phyloP scores from a whole-genome alignment of 495 filamentous ascomycete species.

The Polyplosphaeria fusca region DNA sequence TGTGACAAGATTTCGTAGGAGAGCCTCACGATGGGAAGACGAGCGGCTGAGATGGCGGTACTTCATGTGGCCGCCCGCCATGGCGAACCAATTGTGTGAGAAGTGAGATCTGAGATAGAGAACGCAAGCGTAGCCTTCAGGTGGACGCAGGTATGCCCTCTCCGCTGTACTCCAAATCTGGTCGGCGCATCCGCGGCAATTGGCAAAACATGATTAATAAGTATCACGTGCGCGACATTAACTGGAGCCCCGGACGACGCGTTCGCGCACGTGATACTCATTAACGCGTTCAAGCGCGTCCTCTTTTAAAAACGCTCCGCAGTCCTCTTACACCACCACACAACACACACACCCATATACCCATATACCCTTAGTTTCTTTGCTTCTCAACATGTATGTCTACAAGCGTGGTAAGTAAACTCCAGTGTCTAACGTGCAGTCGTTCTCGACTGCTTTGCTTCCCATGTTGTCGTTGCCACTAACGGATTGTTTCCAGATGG shows the following conservation, averaged over 20 bases:
- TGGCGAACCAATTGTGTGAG: too few relatives aligned
- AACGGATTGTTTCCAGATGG: constrained; percentile 62
- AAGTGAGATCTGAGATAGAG: too few relatives aligned
- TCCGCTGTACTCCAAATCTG: too few relatives aligned
- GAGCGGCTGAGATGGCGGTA: constrained; percentile 82
- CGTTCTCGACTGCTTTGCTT: constrained; percentile 8
- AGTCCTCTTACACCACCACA: constrained; percentile 11
- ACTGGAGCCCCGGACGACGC: too few relatives aligned
- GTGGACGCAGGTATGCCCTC: too few relatives aligned
- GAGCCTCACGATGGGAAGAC: constrained; percentile 82
- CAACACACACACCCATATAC: constrained; percentile 12
- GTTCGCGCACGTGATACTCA: neutral
- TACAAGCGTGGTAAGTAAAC: constrained; percentile 65
- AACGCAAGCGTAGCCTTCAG: too few relatives aligned
- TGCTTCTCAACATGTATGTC: constrained; percentile 57
- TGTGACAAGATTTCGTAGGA: constrained; percentile 93
- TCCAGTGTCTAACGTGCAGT: too few relatives aligned
- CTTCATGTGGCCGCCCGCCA: constrained; percentile 81
- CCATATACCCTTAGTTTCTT: neutral
- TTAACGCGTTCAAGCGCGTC: constrained; percentile 13
- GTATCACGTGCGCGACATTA: too few relatives aligned
- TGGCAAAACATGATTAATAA: too few relatives aligned
- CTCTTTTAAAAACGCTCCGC: constrained; percentile 17
- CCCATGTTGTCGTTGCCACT: constrained; percentile 14
- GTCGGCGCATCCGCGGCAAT: too few relatives aligned